Base-by-base conservation (phyloP, 176 grass and related monocot genomes). In the Carex pumila region DNA sequence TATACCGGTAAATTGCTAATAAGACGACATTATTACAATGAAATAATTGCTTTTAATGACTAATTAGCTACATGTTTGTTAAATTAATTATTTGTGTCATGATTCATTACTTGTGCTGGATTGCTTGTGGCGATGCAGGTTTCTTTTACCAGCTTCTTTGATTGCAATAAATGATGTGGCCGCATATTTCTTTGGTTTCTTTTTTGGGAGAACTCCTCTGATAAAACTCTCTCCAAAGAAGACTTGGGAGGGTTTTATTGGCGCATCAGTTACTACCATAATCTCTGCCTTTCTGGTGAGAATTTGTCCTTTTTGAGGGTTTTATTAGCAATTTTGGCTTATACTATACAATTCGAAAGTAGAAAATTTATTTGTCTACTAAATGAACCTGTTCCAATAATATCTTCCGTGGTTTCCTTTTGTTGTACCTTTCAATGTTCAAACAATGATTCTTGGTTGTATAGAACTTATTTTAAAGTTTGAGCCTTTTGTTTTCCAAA, bases 161-260 rank as follows among this genome's bases (percentile, higher is more conserved):
- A 99, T 99, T 76, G 91, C 93, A 64, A 96, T 99, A 71, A 99
- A 96, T 82, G 97, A 99, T 39, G 93, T 99, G 53, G 91, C 90
- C 65, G 97, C 97, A 14, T 99, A 99, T 91, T 90, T 99, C 84
- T 95, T 99, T 60, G 97, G 97, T 21, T 99, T 99, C 79, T 99
- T 99, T 89, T 91, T 99, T 84, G 97, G 97, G 67, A 96, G 85
- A 81, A 99, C 93, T 74, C 97, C 97, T 52, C 84, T 99, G 86
- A 99, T 99, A 85, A 99, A 99, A 88, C 88, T 99, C 56, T 99
- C 97, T 32, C 97, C 97, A 72, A 99, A 99, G 85, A 99, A 99
- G 86, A 96, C 97, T 52, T 99, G 97, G 97, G 97, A 99, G 83
- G 97, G 97, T 90, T 99, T 99, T 90, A 96, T 99, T 87, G 97